A percentile compares a stretch with the other conserved stretches of the same genome.
Evolutionary conservation across 768 basidiomycete genomes (phyloP).

Genomic region (Lactarius sp.): DNA sequence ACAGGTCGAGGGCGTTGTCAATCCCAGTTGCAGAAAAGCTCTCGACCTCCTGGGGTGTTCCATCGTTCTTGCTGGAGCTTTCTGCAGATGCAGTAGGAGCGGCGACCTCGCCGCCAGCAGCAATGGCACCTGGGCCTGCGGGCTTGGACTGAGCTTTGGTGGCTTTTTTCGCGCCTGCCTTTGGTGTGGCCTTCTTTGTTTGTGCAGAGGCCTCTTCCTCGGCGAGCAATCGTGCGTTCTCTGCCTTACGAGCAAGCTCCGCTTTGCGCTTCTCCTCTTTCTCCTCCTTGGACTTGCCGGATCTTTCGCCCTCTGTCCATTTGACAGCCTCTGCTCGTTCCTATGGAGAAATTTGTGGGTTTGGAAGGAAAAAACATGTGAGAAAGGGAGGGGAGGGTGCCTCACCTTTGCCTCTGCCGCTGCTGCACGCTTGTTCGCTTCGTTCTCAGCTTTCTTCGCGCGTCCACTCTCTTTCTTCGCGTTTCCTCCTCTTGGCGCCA

Average conservation of each 20-base stretch:
- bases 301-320: constrained; percentile 67
- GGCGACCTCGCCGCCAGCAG: constrained; percentile 57
- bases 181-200: constrained; percentile 51
- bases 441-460: constrained; percentile 90
- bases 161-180: constrained; percentile 29
- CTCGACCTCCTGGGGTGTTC: constrained; percentile 45
- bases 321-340: constrained; percentile 64
- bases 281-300: constrained; percentile 63
- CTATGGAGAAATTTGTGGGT: constrained; percentile 36
- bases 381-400: background rate
- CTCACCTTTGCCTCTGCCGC: constrained; percentile 57
- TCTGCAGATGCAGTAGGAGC: constrained; percentile 26
- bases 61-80: constrained; percentile 30
- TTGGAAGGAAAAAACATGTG: background rate
- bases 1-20: constrained; percentile 83
- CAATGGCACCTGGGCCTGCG: constrained; percentile 81
- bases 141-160: constrained; percentile 36
- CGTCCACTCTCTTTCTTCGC: constrained; percentile 88
- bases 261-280: constrained; percentile 78
- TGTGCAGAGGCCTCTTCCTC: constrained; percentile 70
- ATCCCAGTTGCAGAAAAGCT: constrained; percentile 82
- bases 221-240: constrained; percentile 79
- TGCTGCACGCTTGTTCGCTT: constrained; percentile 68
- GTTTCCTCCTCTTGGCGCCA: constrained; percentile 87
- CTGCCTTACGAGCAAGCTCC: constrained; percentile 80